A percentile compares a stretch with the other conserved stretches of the same genome.
Evolutionary conservation across 2,329 filamentous ascomycete genomes (phyloP).

Genomic region (Phialemoniopsis sp.): DNA sequence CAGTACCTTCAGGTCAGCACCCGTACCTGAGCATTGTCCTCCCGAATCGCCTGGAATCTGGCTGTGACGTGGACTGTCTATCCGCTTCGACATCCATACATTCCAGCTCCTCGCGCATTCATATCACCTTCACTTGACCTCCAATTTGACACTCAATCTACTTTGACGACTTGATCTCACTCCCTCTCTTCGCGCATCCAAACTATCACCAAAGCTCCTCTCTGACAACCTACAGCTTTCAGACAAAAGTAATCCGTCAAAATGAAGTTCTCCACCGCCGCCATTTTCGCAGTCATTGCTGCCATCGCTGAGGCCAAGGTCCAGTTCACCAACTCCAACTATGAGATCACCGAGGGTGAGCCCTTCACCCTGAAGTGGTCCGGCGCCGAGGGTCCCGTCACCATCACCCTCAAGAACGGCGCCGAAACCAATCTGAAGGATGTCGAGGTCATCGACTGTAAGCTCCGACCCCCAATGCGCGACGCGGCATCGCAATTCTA

Average conservation of each 20-base stretch:
- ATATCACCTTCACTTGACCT: no score
- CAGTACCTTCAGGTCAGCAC: no score
- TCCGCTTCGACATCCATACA: no score
- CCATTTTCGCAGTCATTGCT: slow-evolving; percentile 27
- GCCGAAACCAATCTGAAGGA: slow-evolving; percentile 24
- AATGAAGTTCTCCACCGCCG: slow-evolving; percentile 33
- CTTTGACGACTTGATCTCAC: no score
- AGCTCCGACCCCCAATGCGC: slow-evolving; percentile 9
- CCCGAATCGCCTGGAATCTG: no score
- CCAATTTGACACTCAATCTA: no score
- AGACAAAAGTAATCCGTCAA: slow-evolving; percentile 18
- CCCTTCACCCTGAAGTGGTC: slow-evolving; percentile 40
- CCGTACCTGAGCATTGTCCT: no score
- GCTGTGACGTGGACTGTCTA: no score
- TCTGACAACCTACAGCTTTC: slow-evolving; percentile 1
- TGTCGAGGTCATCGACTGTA: slow-evolving; percentile 30
- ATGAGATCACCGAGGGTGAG: slow-evolving; percentile 25
- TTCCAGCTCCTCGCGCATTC: no score
- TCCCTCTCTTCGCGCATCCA: no score
- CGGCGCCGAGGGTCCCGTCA: slow-evolving; percentile 33
- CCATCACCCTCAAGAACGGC: slow-evolving; percentile 35
- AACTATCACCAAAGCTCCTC: neutral
- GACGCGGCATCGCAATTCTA: no score
- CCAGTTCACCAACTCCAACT: slow-evolving; percentile 23
- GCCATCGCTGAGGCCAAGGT: slow-evolving; percentile 21